phyloP scores from a whole-genome alignment of 805 yeast species.

The Pichia paraexigua region DNA sequence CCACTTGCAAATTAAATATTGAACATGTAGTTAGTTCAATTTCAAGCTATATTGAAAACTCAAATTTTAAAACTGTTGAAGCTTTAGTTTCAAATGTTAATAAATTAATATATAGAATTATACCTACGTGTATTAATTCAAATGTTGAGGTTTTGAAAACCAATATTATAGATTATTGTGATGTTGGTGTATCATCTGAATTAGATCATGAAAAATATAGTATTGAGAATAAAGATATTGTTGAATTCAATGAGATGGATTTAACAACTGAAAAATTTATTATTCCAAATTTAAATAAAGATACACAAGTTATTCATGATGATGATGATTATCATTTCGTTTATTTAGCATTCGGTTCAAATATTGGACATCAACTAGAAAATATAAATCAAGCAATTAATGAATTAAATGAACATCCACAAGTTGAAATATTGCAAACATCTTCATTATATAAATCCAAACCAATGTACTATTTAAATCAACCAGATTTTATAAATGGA shows the following conservation, averaged over 20 bases:
- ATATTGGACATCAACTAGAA: constrained; percentile 60
- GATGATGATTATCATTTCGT: constrained; percentile 37
- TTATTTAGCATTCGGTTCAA: constrained; percentile 85
- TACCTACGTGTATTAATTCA: constrained; percentile 15
- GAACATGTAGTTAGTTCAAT: constrained; percentile 40
- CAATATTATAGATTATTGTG: constrained; percentile 77
- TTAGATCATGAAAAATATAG: too few species aligned
- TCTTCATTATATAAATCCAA: constrained; percentile 81
- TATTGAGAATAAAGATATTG: constrained; percentile 8
- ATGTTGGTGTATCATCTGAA: constrained; percentile 74
- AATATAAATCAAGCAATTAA: constrained; percentile 54
- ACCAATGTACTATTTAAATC: constrained; percentile 87
- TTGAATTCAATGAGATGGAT: constrained; percentile 16
- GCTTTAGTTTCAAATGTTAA: constrained; percentile 75
- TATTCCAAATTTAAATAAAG: constrained; percentile 26
- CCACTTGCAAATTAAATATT: constrained; percentile 27
- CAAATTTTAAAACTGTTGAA: constrained; percentile 87
- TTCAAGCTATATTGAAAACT: constrained; percentile 55
- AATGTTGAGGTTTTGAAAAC: constrained; percentile 74
- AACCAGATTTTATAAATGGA: constrained; percentile 78
- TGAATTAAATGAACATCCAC: constrained; percentile 28
- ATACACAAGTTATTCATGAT: constrained; percentile 7
- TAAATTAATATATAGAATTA: constrained; percentile 18
- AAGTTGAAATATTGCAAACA: constrained; percentile 45
- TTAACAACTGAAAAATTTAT: constrained; percentile 14